These are phyloP conservation scores for Dalechampia spathulata DNA, from an alignment of 441 rosid genomes.

Conservation along the genomic window DNA sequence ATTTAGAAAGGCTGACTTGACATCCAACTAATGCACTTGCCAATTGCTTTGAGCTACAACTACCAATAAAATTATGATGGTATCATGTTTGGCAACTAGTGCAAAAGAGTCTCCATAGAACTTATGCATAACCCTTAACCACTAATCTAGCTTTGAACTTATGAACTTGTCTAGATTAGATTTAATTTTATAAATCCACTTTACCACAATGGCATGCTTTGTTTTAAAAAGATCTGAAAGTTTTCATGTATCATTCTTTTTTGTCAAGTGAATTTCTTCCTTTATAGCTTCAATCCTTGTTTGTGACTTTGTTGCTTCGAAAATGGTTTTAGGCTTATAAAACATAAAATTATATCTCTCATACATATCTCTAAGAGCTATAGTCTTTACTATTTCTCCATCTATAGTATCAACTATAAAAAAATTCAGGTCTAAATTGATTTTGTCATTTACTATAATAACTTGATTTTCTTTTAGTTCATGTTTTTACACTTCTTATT, in stretches of 20 bases:
- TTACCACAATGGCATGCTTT: neutral
- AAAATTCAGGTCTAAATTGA: no score
- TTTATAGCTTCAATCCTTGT: neutral
- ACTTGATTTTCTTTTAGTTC: no score
- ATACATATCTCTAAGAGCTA: no score
- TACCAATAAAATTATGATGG: neutral
- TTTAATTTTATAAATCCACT: neutral
- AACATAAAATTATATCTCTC: no score
- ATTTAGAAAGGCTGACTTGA: neutral
- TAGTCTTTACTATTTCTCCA: no score
- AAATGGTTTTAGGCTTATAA: neutral
- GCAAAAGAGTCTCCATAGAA: neutral
- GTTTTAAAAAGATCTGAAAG: neutral
- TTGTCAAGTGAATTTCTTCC: neutral
- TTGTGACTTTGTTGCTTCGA: neutral
- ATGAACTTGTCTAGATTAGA: neutral
- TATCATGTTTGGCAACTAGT: neutral
- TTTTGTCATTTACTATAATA: no score
- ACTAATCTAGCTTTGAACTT: neutral
- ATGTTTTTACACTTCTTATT: no score
- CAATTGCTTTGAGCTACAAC: neutral
- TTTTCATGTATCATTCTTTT: neutral
- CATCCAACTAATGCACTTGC: neutral
- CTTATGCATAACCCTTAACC: neutral
- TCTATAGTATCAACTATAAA: no score